Conservation (phyloP, 2,329 filamentous ascomycete genomes). For the Pseudocercospora cruenta region DNA sequence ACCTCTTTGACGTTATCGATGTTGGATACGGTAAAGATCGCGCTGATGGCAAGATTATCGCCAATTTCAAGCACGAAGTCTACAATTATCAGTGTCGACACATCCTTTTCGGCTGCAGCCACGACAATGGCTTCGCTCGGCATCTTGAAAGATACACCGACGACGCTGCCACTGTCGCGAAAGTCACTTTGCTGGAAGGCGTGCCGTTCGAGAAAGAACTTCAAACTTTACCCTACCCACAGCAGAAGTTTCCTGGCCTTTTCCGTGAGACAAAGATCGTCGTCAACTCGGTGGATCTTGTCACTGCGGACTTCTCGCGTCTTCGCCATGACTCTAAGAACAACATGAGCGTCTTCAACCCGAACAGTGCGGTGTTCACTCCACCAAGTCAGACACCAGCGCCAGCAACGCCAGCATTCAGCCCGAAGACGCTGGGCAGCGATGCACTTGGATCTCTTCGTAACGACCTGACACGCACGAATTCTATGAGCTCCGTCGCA, state of each 20-base stretch:
- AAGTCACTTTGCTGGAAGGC: conserved; percentile 61
- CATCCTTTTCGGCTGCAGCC: conserved; percentile 62
- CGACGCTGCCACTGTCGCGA: conserved; percentile 47
- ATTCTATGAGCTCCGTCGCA: conserved; percentile 26
- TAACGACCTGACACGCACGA: conserved; percentile 25
- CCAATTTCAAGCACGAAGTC: conserved; percentile 58
- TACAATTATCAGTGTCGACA: conserved; percentile 64
- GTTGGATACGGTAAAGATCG: conserved; percentile 62
- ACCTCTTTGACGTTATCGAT: conserved; percentile 64
- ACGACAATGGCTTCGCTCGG: conserved; percentile 59
- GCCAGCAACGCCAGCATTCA: conserved; percentile 23
- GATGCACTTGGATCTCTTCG: conserved; percentile 8
- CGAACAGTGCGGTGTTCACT: conserved; percentile 35
- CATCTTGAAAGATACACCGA: conserved; percentile 57
- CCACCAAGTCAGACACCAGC: conserved; percentile 26
- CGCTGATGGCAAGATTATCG: conserved; percentile 62
- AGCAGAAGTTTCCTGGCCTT: conserved; percentile 54
- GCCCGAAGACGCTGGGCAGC: conserved; percentile 14
- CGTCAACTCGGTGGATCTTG: conserved; percentile 29
- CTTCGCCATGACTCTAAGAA: conserved; percentile 35
- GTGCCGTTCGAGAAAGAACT: conserved; percentile 60
- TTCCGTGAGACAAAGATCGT: conserved; percentile 59
- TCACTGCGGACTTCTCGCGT: conserved; percentile 20
- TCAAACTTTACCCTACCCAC: conserved; percentile 53
- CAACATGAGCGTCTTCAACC: conserved; percentile 34